These are phyloP conservation scores for Apophysomyces trapeziformis DNA, from an alignment of 371 early-diverging fungal species.

Conservation along the genomic window DNA sequence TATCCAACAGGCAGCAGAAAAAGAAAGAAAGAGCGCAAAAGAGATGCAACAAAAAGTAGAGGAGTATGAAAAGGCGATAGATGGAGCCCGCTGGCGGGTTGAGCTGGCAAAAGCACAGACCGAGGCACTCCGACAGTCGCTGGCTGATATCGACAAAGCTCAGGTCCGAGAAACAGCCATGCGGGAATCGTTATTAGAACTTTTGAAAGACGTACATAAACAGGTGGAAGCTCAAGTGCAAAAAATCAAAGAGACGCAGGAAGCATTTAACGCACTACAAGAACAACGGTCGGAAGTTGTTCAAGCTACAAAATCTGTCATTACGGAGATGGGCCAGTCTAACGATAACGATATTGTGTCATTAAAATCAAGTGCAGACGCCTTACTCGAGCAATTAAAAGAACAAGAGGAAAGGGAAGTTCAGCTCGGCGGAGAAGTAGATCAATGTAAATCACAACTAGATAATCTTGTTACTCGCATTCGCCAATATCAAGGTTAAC, in stretches of 20 bases:
- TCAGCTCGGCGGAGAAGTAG: background rate
- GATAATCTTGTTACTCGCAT: slow-evolving; percentile 15
- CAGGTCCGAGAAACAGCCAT: slow-evolving; percentile 5
- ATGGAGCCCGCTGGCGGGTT: background rate
- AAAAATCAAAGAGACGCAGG: background rate
- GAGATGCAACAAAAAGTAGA: slow-evolving; percentile 8
- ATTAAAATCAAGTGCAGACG: background rate
- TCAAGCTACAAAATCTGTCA: background rate
- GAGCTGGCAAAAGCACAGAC: slow-evolving; percentile 16
- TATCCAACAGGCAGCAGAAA: slow-evolving; percentile 10
- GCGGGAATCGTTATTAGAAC: background rate
- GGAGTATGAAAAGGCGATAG: slow-evolving; percentile 12
- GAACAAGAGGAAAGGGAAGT: slow-evolving; percentile 7
- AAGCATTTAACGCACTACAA: background rate
- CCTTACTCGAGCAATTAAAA: background rate
- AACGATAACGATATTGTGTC: background rate
- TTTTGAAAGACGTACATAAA: background rate
- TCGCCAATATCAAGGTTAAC: slow-evolving; percentile 11
- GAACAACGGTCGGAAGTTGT: background rate
- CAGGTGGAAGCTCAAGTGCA: background rate
- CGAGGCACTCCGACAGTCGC: slow-evolving; percentile 12
- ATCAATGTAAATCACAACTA: slow-evolving; percentile 12
- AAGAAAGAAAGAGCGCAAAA: slow-evolving; percentile 4
- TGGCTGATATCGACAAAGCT: background rate
- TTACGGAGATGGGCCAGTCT: background rate